Evolutionary conservation across 2,329 filamentous ascomycete genomes (phyloP).

Genomic region (Phialophora chinensis): DNA sequence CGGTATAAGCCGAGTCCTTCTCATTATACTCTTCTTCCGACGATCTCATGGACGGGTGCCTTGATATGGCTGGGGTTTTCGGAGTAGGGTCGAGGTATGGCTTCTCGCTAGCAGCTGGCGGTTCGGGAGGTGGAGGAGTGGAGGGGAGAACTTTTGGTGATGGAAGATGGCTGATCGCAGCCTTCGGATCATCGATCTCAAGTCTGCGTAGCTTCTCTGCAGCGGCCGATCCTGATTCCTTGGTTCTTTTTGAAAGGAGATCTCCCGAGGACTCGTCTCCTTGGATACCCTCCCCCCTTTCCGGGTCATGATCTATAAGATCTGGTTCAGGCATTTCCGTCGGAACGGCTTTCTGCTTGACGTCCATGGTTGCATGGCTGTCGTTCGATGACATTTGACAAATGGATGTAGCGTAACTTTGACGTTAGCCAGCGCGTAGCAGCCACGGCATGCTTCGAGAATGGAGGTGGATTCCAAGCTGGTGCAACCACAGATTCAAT

Average conservation of each 20-base stretch:
- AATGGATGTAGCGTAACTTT: constrained; percentile 1
- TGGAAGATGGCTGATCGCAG: constrained; percentile 13
- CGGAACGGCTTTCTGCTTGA: constrained; percentile 24
- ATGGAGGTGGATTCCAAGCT: constrained; percentile 2
- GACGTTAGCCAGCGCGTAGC: not conserved
- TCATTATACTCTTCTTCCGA: constrained; percentile 35
- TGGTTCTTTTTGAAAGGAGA: constrained; percentile 5
- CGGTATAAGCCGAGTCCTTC: constrained; percentile 33
- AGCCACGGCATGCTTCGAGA: constrained; percentile 18
- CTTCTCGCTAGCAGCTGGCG: constrained; percentile 56
- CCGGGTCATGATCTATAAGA: constrained; percentile 26
- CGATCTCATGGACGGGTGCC: constrained; percentile 43
- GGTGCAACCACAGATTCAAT: constrained; percentile 8
- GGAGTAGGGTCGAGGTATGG: constrained; percentile 59
- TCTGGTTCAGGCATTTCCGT: constrained; percentile 21
- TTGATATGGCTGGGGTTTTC: constrained; percentile 51
- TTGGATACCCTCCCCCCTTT: not conserved
- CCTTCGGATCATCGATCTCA: constrained; percentile 8
- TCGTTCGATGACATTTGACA: constrained; percentile 29
- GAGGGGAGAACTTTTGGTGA: constrained; percentile 34
- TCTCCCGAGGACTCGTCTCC: not conserved
- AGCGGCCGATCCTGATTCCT: constrained; percentile 6
- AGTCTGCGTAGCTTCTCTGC: constrained; percentile 22
- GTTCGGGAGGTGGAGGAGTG: constrained; percentile 51
- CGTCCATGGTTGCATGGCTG: constrained; percentile 33